Evolutionary conservation across 73 alveolate genomes (phyloP), one percentile per base, ranked within the genome.

Genomic region (Stentor coeruleus): DNA sequence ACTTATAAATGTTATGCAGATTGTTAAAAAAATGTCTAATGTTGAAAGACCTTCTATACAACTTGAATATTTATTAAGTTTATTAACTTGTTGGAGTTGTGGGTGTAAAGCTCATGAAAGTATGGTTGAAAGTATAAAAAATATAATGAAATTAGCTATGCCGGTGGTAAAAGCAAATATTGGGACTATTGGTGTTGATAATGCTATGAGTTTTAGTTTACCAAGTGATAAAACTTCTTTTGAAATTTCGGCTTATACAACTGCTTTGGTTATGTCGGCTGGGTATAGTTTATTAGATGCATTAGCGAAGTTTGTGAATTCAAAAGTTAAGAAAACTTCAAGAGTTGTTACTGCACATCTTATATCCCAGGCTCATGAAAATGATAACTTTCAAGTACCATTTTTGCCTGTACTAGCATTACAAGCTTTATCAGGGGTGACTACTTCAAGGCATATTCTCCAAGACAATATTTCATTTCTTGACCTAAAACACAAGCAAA

Each of bases 41-140:
- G 49, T 31, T 28, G 33, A 26, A 14, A 40, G 79, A 20, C 79
- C 79, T 33, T 31, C 79, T 0, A 66, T 20, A 20, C 40, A 66
- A 31, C 79, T 66, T 1, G 79, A 66, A 11, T 66, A 66, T 33
- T 28, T 66, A 0, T 26, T 66, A 20, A 66, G 79, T 31, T 33
- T 66, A 1, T 2, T 66, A 20, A 31, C 79, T 40, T 66, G 79
- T 40, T 66, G 79, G 79, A 33, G n/a, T 20, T 20, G 14, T 11
- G 37, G 37, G 36, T 66, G 79, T 40, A 31, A 66, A 40, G n/a
- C 79, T 66, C 79, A 66, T 2, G 79, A 66, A 20, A 28, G 49
- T 0, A 20, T 66, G 14, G 36, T 66, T 20, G 79, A 66, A 33
- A 66, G 33, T 33, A 31, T 66, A 1, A 66, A 66, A 66, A 40